These are phyloP conservation scores for Coemansia nantahalensis DNA, from an alignment of 192 early-diverging fungal species.

Conservation along the genomic window DNA sequence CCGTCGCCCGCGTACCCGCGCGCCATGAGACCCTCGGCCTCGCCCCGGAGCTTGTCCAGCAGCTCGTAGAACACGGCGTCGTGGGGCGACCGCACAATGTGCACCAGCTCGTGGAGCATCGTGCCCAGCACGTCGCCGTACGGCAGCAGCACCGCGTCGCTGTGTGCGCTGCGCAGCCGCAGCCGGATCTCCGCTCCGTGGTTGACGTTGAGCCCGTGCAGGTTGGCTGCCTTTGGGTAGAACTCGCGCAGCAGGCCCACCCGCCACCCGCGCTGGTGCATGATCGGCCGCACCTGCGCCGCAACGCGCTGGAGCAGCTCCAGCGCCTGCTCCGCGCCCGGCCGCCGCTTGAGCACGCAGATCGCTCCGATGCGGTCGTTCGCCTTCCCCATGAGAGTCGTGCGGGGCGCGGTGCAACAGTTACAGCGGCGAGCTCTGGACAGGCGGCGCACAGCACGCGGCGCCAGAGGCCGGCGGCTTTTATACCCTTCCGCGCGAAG, in stretches of 20 bases:
- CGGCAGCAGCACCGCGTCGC: slow-evolving; percentile 17
- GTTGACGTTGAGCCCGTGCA: slow-evolving; percentile 45
- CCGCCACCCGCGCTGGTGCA: slow-evolving; percentile 36
- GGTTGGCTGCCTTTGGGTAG: slow-evolving; percentile 23
- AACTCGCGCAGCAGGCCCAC: slow-evolving; percentile 35
- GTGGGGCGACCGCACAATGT: slow-evolving; percentile 37
- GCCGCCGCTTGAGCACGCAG: slow-evolving; percentile 28
- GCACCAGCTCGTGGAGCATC: slow-evolving; percentile 51
- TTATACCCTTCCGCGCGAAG: too few species aligned
- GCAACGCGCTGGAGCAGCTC: slow-evolving; percentile 28
- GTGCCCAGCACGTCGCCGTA: slow-evolving; percentile 42
- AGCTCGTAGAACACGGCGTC: slow-evolving; percentile 31
- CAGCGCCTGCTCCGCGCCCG: slow-evolving; percentile 10
- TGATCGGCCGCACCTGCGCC: slow-evolving; percentile 39
- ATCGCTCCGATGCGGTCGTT: slow-evolving; percentile 31
- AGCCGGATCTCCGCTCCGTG: slow-evolving; percentile 38
- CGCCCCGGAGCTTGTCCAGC: slow-evolving; percentile 29
- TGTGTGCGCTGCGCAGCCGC: slow-evolving; percentile 26
- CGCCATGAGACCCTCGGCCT: slow-evolving; percentile 31
- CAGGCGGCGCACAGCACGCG: too few species aligned
- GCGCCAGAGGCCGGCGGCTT: too few species aligned
- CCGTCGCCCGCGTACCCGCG: slow-evolving; percentile 43
- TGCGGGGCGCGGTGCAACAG: too few species aligned
- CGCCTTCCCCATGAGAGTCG: not conserved
- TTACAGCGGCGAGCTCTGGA: too few species aligned